phyloP scores from a whole-genome alignment of 2,329 filamentous ascomycete species.

The Graphiopsis chlorocephala region DNA sequence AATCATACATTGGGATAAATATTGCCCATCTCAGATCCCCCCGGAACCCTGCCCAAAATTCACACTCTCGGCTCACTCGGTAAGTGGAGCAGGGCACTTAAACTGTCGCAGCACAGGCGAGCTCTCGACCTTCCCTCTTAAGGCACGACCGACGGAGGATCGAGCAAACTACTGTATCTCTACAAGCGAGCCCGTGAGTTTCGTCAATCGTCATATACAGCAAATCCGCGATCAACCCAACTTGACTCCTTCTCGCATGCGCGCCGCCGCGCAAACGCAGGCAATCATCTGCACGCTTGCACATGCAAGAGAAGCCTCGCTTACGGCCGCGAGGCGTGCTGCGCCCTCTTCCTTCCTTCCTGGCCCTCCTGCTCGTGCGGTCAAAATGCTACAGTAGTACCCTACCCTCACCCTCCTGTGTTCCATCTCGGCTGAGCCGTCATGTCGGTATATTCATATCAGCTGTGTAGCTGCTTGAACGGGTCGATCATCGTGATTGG shows the following conservation, averaged over 20 bases:
- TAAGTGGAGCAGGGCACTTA: not conserved
- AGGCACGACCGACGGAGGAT: not conserved
- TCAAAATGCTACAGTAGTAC: not conserved
- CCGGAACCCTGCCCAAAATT: not conserved
- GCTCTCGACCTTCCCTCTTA: constrained; percentile 5
- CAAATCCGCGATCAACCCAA: not conserved
- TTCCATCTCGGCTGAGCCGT: not conserved
- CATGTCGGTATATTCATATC: not conserved
- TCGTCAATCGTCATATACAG: not conserved
- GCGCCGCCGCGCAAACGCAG: not conserved
- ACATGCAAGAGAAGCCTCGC: constrained; percentile 1
- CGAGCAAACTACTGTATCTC: not conserved
- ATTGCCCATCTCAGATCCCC: not conserved
- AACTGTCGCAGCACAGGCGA: not conserved
- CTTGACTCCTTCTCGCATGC: not conserved
- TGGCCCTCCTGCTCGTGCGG: constrained; percentile 1
- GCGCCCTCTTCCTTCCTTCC: not conserved
- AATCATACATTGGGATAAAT: not conserved
- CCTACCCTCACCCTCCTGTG: not conserved
- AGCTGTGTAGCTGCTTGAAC: not conserved
- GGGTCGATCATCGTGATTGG: not conserved
- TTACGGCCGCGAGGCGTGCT: not conserved
- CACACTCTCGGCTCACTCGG: not conserved
- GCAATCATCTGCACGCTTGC: constrained; percentile 2
- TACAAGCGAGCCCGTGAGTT: constrained; percentile 1